A percentile compares a stretch with the other conserved stretches of the same genome.
phyloP scores from a whole-genome alignment of 495 filamentous ascomycete genomes.

The Hypoxylon cercidicola region DNA sequence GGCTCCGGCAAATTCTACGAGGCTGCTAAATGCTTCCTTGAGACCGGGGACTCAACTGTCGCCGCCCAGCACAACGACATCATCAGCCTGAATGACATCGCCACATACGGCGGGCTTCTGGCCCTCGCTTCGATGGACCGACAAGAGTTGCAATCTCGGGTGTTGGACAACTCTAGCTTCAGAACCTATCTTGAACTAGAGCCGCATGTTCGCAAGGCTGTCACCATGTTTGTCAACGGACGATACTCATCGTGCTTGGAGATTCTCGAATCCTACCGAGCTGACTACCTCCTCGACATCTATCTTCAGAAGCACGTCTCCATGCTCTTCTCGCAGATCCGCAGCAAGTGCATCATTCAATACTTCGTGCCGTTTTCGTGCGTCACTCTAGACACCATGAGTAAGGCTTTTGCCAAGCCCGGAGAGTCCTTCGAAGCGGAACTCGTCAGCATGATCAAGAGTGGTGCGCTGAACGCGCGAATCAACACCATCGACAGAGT shows the following conservation, averaged over 20 bases:
- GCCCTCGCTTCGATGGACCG: slow-evolving; percentile 92
- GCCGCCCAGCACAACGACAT: slow-evolving; percentile 74
- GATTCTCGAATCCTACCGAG: slow-evolving; percentile 80
- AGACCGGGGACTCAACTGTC: slow-evolving; percentile 60
- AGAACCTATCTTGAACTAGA: slow-evolving; percentile 90
- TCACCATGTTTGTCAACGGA: slow-evolving; percentile 85
- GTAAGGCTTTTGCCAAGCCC: slow-evolving; percentile 67
- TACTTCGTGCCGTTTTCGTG: slow-evolving; percentile 85
- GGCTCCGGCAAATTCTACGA: slow-evolving; percentile 71
- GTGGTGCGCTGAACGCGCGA: slow-evolving; percentile 75
- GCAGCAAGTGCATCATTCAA: slow-evolving; percentile 91
- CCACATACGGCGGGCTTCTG: slow-evolving; percentile 89
- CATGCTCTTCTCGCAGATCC: slow-evolving; percentile 75
- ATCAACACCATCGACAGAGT: slow-evolving; percentile 86
- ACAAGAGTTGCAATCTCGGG: slow-evolving; percentile 72
- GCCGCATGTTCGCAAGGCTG: slow-evolving; percentile 91
- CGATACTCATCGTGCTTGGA: slow-evolving; percentile 86
- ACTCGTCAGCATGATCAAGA: slow-evolving; percentile 78
- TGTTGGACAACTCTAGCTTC: slow-evolving; percentile 84
- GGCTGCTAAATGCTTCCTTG: slow-evolving; percentile 78
- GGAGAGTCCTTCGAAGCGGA: slow-evolving; percentile 76
- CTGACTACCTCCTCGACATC: slow-evolving; percentile 90
- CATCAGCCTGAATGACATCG: slow-evolving; percentile 85
- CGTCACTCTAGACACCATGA: slow-evolving; percentile 75
- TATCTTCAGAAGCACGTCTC: slow-evolving; percentile 81